Conservation (phyloP, 2,329 filamentous ascomycete genomes). For the Simplicillium sp. region DNA sequence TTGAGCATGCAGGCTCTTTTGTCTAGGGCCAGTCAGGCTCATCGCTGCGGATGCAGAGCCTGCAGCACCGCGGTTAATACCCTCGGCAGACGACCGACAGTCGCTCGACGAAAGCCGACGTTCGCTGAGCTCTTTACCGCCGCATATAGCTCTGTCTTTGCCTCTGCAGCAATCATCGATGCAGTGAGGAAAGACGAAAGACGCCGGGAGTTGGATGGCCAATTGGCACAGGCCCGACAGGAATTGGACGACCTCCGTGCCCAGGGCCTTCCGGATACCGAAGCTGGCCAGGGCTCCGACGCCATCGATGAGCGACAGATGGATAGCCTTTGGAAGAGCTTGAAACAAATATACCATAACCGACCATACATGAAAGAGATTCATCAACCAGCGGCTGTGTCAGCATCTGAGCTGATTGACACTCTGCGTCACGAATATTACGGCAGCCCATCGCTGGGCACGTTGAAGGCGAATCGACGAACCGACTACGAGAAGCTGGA, state of each 20-base stretch:
- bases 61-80: slow-evolving; percentile 43
- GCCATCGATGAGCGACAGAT: slow-evolving; percentile 17
- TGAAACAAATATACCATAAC: slow-evolving; percentile 20
- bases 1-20: slow-evolving; percentile 57
- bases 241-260: slow-evolving; percentile 29
- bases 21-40: slow-evolving; percentile 56
- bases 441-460: slow-evolving; percentile 12
- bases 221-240: slow-evolving; percentile 44
- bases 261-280: slow-evolving; percentile 16
- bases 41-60: slow-evolving; percentile 53
- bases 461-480: slow-evolving; percentile 11
- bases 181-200: slow-evolving; percentile 47
- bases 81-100: slow-evolving; percentile 40
- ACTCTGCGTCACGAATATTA: slow-evolving; percentile 19
- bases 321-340: slow-evolving; percentile 18
- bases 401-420: slow-evolving; percentile 16
- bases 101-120: slow-evolving; percentile 38
- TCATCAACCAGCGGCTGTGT: slow-evolving; percentile 17
- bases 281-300: slow-evolving; percentile 5
- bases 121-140: slow-evolving; percentile 52
- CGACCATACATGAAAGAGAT: slow-evolving; percentile 27
- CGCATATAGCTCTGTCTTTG: slow-evolving; percentile 59
- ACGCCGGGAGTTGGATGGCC: slow-evolving; percentile 50
- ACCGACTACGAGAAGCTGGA: slow-evolving; percentile 21
- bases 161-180: slow-evolving; percentile 54